These are phyloP conservation scores for Zygnema cylindricum DNA, from an alignment of 139 green algal genomes.

Conservation along the genomic window DNA sequence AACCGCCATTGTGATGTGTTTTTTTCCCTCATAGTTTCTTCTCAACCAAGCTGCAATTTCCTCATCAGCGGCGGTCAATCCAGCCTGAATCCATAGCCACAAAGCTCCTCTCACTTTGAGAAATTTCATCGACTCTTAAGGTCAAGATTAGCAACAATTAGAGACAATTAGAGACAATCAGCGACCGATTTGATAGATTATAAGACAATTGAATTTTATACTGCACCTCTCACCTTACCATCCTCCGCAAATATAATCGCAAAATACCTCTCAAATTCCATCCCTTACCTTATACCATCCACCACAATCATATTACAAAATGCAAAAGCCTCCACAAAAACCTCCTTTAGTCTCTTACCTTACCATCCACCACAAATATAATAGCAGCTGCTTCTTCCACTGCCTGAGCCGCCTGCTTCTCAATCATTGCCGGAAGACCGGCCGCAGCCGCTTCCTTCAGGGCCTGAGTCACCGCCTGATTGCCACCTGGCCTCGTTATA, in stretches of 20 bases:
- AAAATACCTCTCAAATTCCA: too few species aligned
- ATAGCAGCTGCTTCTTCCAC: conserved; percentile 86
- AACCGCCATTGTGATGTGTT: conserved; percentile 85
- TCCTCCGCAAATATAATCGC: conserved; percentile 87
- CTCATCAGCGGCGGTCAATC: conserved; percentile 47
- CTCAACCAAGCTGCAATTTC: conserved; percentile 93
- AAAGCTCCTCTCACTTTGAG: too few species aligned
- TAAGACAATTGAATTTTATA: too few species aligned
- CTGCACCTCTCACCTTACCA: conserved; percentile 78
- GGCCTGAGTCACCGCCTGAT: conserved; percentile 20
- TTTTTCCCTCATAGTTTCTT: conserved; percentile 73
- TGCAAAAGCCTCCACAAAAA: too few species aligned
- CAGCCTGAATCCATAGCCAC: conserved; percentile 19
- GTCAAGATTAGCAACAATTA: too few species aligned
- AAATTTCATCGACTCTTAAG: too few species aligned
- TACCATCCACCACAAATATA: conserved; percentile 89
- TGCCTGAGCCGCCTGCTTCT: conserved; percentile 87
- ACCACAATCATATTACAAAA: too few species aligned
- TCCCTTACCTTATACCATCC: too few species aligned
- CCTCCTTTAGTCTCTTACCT: too few species aligned
- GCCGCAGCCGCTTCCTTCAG: not conserved
- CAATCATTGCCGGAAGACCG: conserved; percentile 74
- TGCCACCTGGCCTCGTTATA: conserved; percentile 22
- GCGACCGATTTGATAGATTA: too few species aligned
- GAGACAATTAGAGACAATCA: too few species aligned